A percentile compares a stretch with the other conserved stretches of the same genome.
Evolutionary conservation across 2,329 filamentous ascomycete genomes (phyloP).

Genomic region (Tympanopsis confertula): DNA sequence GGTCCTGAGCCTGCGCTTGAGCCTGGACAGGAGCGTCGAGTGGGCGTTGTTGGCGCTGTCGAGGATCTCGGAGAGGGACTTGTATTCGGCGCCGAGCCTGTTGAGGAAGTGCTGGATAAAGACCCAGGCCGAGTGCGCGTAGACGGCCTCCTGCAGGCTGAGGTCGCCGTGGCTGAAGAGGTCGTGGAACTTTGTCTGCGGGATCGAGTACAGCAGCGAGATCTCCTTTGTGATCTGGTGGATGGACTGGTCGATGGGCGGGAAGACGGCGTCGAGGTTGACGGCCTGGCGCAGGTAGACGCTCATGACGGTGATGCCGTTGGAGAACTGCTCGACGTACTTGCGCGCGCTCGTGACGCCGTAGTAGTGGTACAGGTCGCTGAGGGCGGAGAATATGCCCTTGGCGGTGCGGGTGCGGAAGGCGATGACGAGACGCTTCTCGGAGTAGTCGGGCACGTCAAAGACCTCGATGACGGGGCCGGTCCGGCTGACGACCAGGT

Average conservation of each 20-base stretch:
- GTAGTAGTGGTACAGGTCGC: constrained; percentile 97
- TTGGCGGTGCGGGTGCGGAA: constrained; percentile 88
- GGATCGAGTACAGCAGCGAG: constrained; percentile 91
- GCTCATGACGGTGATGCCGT: constrained; percentile 94
- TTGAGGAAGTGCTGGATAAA: constrained; percentile 98
- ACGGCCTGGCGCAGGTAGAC: constrained; percentile 74
- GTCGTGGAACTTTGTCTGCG: constrained; percentile 88
- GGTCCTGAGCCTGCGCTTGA: constrained; percentile 87
- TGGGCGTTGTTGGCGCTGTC: constrained; percentile 74
- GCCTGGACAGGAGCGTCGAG: constrained; percentile 76
- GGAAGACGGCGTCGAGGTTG: constrained; percentile 44
- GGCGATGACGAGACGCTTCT: constrained; percentile 89
- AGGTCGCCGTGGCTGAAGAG: constrained; percentile 78
- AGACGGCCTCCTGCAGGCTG: constrained; percentile 91
- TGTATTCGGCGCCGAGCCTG: constrained; percentile 83
- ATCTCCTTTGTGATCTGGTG: constrained; percentile 99
- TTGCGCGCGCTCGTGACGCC: constrained; percentile 91
- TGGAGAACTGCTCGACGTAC: constrained; percentile 97
- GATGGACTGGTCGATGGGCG: constrained; percentile 85
- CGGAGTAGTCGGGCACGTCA: constrained; percentile 78
- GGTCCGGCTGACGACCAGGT: constrained; percentile 69
- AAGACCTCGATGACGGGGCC: constrained; percentile 97
- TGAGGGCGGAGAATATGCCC: constrained; percentile 88
- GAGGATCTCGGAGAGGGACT: constrained; percentile 69
- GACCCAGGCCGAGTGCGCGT: constrained; percentile 94